Percentiles rank a stretch among this genome's conserved stretches.
Conservation (phyloP, 2,329 filamentous ascomycete genomes). For the Hyphodiscus sp. region DNA sequence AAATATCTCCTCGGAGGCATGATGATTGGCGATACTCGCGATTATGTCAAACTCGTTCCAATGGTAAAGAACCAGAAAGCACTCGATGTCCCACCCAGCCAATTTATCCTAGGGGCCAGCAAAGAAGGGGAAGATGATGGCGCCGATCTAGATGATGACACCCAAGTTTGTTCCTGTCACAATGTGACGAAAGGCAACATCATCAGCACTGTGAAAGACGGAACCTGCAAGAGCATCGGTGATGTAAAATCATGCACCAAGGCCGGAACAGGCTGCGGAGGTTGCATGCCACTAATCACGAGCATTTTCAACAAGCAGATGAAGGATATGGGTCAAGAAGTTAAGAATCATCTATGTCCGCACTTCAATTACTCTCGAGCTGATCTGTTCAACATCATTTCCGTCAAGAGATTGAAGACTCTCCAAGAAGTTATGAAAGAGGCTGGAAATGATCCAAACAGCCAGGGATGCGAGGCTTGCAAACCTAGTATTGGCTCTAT, state of each 20-base stretch:
- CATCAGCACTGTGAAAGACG: constrained; percentile 64
- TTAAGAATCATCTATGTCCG: constrained; percentile 78
- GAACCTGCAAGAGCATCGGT: constrained; percentile 72
- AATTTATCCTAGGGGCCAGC: constrained; percentile 75
- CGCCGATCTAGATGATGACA: constrained; percentile 76
- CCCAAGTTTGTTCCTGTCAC: constrained; percentile 88
- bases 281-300: constrained; percentile 82
- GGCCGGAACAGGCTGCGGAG: constrained; percentile 83
- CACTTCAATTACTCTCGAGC: constrained; percentile 80
- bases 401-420: constrained; percentile 68
- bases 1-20: constrained; percentile 91
- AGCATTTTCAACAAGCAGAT: constrained; percentile 88
- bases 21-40: constrained; percentile 91
- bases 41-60: constrained; percentile 83
- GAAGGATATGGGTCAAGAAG: constrained; percentile 76
- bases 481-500: constrained; percentile 80
- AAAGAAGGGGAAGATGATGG: constrained; percentile 67
- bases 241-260: constrained; percentile 88
- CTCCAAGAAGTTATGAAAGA: constrained; percentile 73
- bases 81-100: constrained; percentile 69
- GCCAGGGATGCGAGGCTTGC: constrained; percentile 80
- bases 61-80: constrained; percentile 80
- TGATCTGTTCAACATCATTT: constrained; percentile 85
- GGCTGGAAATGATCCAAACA: constrained; percentile 63
- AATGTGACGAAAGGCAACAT: constrained; percentile 86